Evolutionary conservation across 23 red algal genomes (phyloP).

Genomic region (Pyropia yezoensis): DNA sequence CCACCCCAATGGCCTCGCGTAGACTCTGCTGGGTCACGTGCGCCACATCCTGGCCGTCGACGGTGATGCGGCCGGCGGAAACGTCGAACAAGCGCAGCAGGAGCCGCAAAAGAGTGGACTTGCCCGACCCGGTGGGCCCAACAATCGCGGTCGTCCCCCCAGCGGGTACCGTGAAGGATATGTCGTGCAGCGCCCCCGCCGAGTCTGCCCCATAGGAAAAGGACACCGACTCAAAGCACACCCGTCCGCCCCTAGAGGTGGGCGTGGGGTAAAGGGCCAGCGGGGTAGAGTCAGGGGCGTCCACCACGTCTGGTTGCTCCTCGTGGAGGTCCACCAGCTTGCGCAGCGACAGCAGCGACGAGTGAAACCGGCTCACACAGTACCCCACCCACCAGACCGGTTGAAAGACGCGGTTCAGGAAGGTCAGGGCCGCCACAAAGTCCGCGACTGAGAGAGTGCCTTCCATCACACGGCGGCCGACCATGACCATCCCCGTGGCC

Average conservation of each 20-base stretch:
- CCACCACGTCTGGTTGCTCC: slow-evolving; percentile 20
- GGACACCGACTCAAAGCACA: slow-evolving; percentile 76
- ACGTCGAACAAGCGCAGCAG: slow-evolving; percentile 80
- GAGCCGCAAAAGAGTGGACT: slow-evolving; percentile 69
- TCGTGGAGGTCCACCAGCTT: slow-evolving; percentile 77
- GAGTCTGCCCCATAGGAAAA: slow-evolving; percentile 52
- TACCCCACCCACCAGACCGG: no score
- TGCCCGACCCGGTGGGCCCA: slow-evolving; percentile 81
- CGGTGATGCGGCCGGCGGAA: slow-evolving; percentile 21
- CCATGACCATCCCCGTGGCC: no score
- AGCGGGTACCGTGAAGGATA: slow-evolving; percentile 67
- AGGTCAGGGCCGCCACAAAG: no score
- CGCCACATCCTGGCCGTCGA: slow-evolving; percentile 58
- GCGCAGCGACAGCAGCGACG: slow-evolving; percentile 5
- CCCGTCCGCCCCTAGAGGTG: slow-evolving; percentile 30
- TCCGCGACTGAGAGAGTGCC: no score
- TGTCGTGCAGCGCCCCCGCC: slow-evolving; percentile 9
- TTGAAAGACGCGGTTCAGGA: no score
- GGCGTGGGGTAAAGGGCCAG: slow-evolving; percentile 11
- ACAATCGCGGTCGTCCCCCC: slow-evolving; percentile 75
- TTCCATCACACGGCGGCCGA: no score
- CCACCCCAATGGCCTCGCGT: slow-evolving; percentile 62
- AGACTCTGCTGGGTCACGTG: slow-evolving; percentile 73
- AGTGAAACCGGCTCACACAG: no score
- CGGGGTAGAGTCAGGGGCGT: slow-evolving; percentile 37